phyloP scores from a whole-genome alignment of 129 eudicot species.

The Centaurea solstitialis region DNA sequence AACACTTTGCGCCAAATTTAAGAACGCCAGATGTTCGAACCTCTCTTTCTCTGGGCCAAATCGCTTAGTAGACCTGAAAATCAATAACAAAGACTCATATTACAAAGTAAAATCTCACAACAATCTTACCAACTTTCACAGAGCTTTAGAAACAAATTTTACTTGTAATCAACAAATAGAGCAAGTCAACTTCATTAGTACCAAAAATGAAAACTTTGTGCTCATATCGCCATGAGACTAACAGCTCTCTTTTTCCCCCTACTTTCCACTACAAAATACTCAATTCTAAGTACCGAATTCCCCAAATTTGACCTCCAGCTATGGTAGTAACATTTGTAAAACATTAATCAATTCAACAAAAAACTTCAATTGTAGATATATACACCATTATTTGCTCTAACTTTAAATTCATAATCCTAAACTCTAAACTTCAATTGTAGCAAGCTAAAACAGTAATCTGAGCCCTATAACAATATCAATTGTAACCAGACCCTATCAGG shows the following conservation, averaged over 20 bases:
- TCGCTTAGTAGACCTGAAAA: slow-evolving; percentile 80
- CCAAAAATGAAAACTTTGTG: background rate
- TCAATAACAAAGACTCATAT: background rate
- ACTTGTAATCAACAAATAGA: background rate
- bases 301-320: background rate
- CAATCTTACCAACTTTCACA: background rate
- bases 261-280: background rate
- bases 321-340: background rate
- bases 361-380: background rate
- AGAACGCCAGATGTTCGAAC: slow-evolving; percentile 90
- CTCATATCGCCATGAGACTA: background rate
- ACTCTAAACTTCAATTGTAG: background rate
- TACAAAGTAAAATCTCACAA: background rate
- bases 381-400: background rate
- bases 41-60: slow-evolving; percentile 89
- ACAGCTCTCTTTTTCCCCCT: background rate
- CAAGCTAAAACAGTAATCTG: background rate
- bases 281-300: background rate
- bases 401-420: background rate
- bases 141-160: background rate
- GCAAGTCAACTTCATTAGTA: background rate
- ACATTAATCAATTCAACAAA: background rate
- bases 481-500: no score
- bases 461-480: background rate
- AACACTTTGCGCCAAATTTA: slow-evolving; percentile 87